Evolutionary conservation across 257 asterid genomes (phyloP), one percentile per base, ranked within the genome.

Genomic region (Rauvolfia tetraphylla): DNA sequence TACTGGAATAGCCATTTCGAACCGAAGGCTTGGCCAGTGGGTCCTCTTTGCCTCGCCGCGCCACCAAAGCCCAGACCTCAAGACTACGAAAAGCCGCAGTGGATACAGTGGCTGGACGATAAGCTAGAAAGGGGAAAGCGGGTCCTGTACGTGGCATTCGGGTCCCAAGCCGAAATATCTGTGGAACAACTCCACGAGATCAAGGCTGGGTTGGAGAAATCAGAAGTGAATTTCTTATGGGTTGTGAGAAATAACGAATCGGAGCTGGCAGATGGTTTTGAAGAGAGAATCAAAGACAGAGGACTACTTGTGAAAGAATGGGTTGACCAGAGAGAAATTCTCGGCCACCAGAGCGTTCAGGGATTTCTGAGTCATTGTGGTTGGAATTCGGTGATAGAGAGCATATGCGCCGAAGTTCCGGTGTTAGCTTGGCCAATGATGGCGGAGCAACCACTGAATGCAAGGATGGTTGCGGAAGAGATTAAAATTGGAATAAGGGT

Each of bases 341-440:
- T 93, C 0, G 86, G 73, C 34, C 97, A 93, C 71, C 54, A 63
- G 15, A 77, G 61, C 3, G 87, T 92, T 3, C 77, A 77, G 31
- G 98, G 96, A 0, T 92, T 92, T 70, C 33, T 92, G 6, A 91
- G 94, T 41, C 96, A 92, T 44, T 92, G 96, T 1, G 96, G 97
- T 0, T 90, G 96, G 96, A 89, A 89, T 58, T 90, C 98, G 0
- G 93, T 83, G 1, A 0, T 89, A 54, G 97, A 93, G 59, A 91
- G 89, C 25, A 84, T 91, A n/a, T 86, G 98, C 14, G 89, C 96
- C 2, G 79, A 72, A 63, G 95, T 88, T 22, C 98, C 98, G 0
- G 79, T 93, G 4, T 74, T 91, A 29, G 97, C 97, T 0, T 93
- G 96, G 97, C 97, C 97, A 1, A 86, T 93, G 94, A 84, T 88